Conservation (phyloP, 139 green algal species). For the Micromonas pusilla region DNA sequence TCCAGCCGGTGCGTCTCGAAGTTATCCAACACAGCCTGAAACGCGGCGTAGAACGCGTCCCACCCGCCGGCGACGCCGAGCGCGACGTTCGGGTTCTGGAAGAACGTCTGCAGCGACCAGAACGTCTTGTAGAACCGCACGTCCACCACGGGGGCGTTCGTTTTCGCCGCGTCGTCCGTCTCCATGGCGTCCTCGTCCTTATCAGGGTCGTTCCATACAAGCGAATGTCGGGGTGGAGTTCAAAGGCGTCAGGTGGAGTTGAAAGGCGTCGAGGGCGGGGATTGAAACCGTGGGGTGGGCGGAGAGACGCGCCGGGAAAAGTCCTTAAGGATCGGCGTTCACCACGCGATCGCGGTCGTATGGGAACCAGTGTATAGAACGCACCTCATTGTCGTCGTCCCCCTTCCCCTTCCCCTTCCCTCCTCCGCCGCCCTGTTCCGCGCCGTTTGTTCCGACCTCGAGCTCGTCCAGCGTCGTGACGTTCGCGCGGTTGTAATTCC, state of each 20-base stretch:
- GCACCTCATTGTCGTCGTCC: no score
- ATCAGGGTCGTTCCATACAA: no score
- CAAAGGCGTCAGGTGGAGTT: no score
- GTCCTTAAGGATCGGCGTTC: no score
- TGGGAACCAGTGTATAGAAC: no score
- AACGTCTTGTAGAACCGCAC: constrained; percentile 62
- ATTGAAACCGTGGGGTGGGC: no score
- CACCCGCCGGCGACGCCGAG: not conserved
- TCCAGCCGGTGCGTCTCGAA: constrained; percentile 23
- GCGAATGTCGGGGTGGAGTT: no score
- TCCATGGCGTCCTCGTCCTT: no score
- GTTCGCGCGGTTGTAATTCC: constrained; percentile 47
- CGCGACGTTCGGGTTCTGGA: constrained; percentile 18
- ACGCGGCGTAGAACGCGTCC: not conserved
- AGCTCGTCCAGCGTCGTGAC: constrained; percentile 48
- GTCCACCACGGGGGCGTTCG: constrained; percentile 38
- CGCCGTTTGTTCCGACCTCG: constrained; percentile 29
- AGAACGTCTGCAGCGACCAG: constrained; percentile 60
- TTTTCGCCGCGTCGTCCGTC: not conserved
- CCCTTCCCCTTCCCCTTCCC: not conserved
- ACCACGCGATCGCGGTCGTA: no score
- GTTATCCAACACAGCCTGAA: constrained; percentile 9
- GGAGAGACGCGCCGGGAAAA: no score
- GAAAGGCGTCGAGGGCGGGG: no score
- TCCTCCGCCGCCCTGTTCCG: no score